phyloP scores from a whole-genome alignment of 1,284 basidiomycete species.

The Cryptococcus jaspeensis region DNA sequence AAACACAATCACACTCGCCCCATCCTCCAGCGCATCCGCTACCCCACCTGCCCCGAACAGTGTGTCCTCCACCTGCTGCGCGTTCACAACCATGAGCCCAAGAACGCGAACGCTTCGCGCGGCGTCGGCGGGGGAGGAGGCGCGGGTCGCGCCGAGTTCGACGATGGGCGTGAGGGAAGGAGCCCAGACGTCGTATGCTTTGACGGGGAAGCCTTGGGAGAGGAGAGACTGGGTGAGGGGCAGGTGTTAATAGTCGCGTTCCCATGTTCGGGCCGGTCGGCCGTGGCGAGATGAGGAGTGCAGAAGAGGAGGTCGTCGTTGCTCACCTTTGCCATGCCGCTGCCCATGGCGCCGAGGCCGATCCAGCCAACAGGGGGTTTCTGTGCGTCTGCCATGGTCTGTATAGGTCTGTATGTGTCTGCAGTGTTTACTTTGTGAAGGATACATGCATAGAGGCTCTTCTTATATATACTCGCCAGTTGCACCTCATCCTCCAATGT shows the following conservation, averaged over 20 bases:
- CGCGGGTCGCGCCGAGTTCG: constrained; percentile 21
- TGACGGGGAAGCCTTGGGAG: constrained; percentile 32
- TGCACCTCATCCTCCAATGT: too few relatives aligned
- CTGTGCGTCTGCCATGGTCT: too few relatives aligned
- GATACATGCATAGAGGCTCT: too few relatives aligned
- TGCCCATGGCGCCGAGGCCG: constrained; percentile 45
- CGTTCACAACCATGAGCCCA: constrained; percentile 48
- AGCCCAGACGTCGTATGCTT: constrained; percentile 42
- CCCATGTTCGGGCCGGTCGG: too few relatives aligned
- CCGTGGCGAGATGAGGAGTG: too few relatives aligned
- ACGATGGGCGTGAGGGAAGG: constrained; percentile 39
- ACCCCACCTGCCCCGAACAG: constrained; percentile 35
- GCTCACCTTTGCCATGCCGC: constrained; percentile 39
- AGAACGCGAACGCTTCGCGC: constrained; percentile 32
- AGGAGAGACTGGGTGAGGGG: constrained; percentile 23
- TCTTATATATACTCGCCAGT: too few relatives aligned
- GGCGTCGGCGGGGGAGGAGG: constrained; percentile 25
- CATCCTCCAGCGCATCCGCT: constrained; percentile 33
- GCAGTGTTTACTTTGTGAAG: too few relatives aligned
- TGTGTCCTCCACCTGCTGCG: constrained; percentile 40
- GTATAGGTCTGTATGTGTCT: too few relatives aligned
- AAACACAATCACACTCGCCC: constrained; percentile 45
- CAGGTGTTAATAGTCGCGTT: not conserved
- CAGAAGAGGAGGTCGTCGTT: too few relatives aligned
- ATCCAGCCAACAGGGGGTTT: constrained; percentile 37